A percentile compares a stretch with the other conserved stretches of the same genome.
Evolutionary conservation across 352 stramenopile species (phyloP).

Genomic region (Globisporangium spiculum): DNA sequence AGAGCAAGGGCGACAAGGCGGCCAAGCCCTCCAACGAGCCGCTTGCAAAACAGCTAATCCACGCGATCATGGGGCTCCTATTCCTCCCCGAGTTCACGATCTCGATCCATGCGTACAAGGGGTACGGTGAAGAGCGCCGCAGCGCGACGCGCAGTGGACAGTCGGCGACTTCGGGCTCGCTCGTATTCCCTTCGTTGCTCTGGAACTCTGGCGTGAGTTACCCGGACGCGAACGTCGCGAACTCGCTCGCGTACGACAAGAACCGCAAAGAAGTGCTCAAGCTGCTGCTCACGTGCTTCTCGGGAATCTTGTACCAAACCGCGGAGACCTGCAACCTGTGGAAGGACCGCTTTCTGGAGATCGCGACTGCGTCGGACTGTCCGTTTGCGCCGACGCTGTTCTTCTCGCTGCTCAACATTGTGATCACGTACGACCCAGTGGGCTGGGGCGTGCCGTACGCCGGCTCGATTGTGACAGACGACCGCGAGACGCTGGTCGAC

Average conservation of each 20-base stretch:
- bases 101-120: constrained; percentile 82
- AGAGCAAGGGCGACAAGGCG: constrained; percentile 28
- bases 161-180: constrained; percentile 25
- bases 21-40: constrained; percentile 25
- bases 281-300: constrained; percentile 93
- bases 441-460: constrained; percentile 89
- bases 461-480: constrained; percentile 85
- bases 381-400: constrained; percentile 95
- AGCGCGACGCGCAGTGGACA: constrained; percentile 55
- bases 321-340: constrained; percentile 91
- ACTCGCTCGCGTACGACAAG: constrained; percentile 84
- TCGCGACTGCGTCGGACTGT: constrained; percentile 87
- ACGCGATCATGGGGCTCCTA: constrained; percentile 83
- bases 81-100: constrained; percentile 87
- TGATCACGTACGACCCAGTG: constrained; percentile 92
- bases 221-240: constrained; percentile 68
- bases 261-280: constrained; percentile 96
- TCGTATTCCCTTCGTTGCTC: constrained; percentile 76
- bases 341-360: constrained; percentile 89
- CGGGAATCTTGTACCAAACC: constrained; percentile 94
- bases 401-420: constrained; percentile 95
- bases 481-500: constrained; percentile 90
- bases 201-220: constrained; percentile 83
- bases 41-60: constrained; percentile 73
- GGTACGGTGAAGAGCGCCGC: constrained; percentile 69